A percentile compares a stretch with the other conserved stretches of the same genome.
Conservation (phyloP, 768 basidiomycete genomes). For the Amanita rimosa region DNA sequence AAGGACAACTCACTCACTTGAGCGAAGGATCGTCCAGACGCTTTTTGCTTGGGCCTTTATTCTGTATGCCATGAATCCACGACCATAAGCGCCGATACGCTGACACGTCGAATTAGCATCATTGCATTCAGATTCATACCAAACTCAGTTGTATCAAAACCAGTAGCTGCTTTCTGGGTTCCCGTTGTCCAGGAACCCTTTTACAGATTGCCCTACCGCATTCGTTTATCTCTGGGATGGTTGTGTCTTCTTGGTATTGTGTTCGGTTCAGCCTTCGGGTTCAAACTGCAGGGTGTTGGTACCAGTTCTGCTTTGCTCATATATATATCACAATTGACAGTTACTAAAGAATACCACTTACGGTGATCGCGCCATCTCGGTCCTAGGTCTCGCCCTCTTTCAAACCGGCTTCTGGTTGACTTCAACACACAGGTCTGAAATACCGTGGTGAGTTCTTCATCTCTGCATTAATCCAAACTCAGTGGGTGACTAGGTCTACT, state of each 20-base stretch:
- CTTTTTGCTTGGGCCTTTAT: constrained; percentile 79
- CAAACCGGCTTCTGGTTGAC: constrained; percentile 63
- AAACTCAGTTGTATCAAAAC: constrained; percentile 53
- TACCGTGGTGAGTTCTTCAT: constrained; percentile 54
- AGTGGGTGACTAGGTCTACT: constrained; percentile 46
- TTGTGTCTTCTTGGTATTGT: constrained; percentile 63
- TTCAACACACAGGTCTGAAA: constrained; percentile 47
- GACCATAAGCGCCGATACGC: neutral
- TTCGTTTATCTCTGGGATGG: constrained; percentile 63
- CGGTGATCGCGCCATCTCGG: constrained; percentile 72
- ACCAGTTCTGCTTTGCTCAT: constrained; percentile 5
- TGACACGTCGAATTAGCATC: constrained; percentile 27
- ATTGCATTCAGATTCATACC: constrained; percentile 85
- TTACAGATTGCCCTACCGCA: constrained; percentile 37
- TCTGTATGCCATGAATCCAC: constrained; percentile 28
- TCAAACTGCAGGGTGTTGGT: constrained; percentile 45
- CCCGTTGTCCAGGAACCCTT: constrained; percentile 59
- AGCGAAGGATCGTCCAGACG: constrained; percentile 63
- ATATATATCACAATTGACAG: constrained; percentile 8
- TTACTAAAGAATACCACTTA: constrained; percentile 36
- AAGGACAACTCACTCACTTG: constrained; percentile 3
- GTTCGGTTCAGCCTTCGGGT: constrained; percentile 84
- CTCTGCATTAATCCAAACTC: neutral
- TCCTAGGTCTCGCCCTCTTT: constrained; percentile 72
- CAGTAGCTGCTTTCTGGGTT: constrained; percentile 63